phyloP scores from a whole-genome alignment of 495 filamentous ascomycete species.

The Hypoxylon crocopeplum region DNA sequence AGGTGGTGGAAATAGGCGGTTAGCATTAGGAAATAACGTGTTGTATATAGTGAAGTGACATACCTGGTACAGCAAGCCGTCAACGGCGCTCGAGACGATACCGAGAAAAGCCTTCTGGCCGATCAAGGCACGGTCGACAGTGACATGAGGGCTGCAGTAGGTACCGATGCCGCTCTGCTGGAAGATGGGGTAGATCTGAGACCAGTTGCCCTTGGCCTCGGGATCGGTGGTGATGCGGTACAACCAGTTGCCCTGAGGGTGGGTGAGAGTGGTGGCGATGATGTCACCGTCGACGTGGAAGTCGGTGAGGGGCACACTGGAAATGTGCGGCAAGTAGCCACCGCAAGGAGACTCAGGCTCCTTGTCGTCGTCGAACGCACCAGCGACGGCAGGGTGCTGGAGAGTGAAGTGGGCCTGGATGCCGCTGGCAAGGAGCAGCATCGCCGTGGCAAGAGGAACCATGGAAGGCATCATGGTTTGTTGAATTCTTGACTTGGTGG shows the following conservation, averaged over 20 bases:
- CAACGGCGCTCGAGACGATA: conserved; percentile 49
- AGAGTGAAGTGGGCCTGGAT: conserved; percentile 57
- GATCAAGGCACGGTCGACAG: conserved; percentile 49
- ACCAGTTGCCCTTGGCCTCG: conserved; percentile 54
- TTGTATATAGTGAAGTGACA: too few relatives aligned
- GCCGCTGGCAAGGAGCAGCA: conserved; percentile 43
- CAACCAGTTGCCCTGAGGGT: conserved; percentile 56
- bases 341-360: conserved; percentile 55
- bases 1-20: too few relatives aligned
- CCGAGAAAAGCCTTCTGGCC: conserved; percentile 58
- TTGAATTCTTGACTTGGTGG: not conserved
- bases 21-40: too few relatives aligned
- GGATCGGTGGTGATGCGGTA: conserved; percentile 58
- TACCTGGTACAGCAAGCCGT: conserved; percentile 62
- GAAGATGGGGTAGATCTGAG: conserved; percentile 53
- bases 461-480: conserved; percentile 25
- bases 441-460: conserved; percentile 4
- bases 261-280: conserved; percentile 47
- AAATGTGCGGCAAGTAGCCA: conserved; percentile 49
- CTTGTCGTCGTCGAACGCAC: conserved; percentile 52
- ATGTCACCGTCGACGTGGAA: conserved; percentile 60
- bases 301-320: conserved; percentile 44
- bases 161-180: conserved; percentile 53
- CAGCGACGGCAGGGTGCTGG: conserved; percentile 50
- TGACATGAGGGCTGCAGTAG: conserved; percentile 52